Evolutionary conservation across 306 rosid species (phyloP), one percentile per base, ranked within the genome.

Genomic region (Cicer judaicum): DNA sequence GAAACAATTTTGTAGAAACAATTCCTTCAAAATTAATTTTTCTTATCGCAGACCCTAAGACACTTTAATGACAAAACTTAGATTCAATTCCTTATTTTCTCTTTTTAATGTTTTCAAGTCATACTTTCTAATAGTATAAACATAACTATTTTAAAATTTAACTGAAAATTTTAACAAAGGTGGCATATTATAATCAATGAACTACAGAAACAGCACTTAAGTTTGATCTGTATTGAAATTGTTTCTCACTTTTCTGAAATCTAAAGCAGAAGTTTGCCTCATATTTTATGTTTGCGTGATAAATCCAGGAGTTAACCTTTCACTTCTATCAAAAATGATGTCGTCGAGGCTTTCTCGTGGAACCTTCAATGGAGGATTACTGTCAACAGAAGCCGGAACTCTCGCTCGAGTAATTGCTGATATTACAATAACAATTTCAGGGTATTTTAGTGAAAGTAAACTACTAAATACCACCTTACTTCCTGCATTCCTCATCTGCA

Each of bases 371-470:
- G 96, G 98, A 1, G 98, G 96, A 19, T 68, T 93, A 78, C 87
- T 93, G 44, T 89, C 96, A 7, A 93, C 96, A 1, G 95, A 93
- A 81, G 98, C 98, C 0, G 98, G 98, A 70, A 93, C 98, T 6
- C 73, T 93, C 64, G 98, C 98, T 44, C 87, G 98, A 73, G 98
- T 93, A 34, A 56, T 93, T 64, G 98, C 96, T 29, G 98, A 93
- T 65, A 96, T 88, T 68, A 90, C 91, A 10, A 90, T 90, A 83
- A 93, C 98, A 47, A 60, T 90, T n/a, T 68, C 88, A 0, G 96
- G 96, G 29, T 89, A 86, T 64, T 79, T 85, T 64, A 84, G 89
- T 10, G 86, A 84, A 43, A 86, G 84, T 71, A 85, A 72, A 75
- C 88, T 90, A 72, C 77, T 90, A 71, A 93, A 93, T 81, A 64